These are phyloP conservation scores for Xylaria sp. DNA, from an alignment of 2,329 filamentous ascomycete species.

Conservation along the genomic window DNA sequence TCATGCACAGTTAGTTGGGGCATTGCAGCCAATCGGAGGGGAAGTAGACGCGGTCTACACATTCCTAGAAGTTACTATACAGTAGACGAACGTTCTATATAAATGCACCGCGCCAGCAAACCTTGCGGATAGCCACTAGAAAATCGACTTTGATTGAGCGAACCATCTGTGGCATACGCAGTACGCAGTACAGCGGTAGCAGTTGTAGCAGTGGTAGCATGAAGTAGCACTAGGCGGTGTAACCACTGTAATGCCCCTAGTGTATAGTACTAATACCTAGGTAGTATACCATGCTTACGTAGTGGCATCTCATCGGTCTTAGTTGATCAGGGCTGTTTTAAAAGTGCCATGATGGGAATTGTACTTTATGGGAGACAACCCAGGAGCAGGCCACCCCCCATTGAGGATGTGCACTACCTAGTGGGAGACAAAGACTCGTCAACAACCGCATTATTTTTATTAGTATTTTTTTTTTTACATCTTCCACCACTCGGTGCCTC, in stretches of 20 bases:
- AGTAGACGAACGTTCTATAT: background rate
- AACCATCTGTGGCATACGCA: background rate
- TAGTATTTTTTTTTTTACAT: background rate
- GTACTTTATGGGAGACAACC: constrained; percentile 10
- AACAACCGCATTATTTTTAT: constrained; percentile 14
- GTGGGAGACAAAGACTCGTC: constrained; percentile 21
- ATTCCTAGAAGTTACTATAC: background rate
- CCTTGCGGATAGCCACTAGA: background rate
- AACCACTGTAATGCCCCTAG: background rate
- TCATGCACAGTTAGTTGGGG: background rate
- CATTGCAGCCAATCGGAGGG: no score
- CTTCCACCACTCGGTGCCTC: background rate
- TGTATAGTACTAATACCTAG: background rate
- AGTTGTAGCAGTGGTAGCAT: no score
- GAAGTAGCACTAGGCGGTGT: constrained; percentile 11
- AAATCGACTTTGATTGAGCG: background rate
- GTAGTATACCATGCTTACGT: no score
- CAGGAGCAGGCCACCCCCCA: constrained; percentile 10
- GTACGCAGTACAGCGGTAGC: background rate
- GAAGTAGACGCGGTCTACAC: no score
- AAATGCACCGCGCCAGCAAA: background rate
- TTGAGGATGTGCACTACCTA: constrained; percentile 7
- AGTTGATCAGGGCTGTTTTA: background rate
- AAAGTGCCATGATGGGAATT: background rate
- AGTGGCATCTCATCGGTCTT: background rate